Evolutionary conservation across 495 filamentous ascomycete genomes (phyloP).

Genomic region (Aspergillus haitiensis): DNA sequence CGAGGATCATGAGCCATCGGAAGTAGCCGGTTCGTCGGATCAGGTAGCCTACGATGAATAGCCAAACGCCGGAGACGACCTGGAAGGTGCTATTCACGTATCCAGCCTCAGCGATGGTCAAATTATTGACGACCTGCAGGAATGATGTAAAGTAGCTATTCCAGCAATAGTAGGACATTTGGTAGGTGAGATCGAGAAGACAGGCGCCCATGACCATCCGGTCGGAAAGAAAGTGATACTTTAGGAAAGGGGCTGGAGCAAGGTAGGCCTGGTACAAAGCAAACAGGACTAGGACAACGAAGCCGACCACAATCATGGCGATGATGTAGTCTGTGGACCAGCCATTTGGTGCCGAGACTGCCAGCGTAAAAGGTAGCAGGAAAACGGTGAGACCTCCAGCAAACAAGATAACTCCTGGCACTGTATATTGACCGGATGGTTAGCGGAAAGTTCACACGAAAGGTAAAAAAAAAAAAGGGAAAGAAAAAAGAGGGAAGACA

Average conservation of each 20-base stretch:
- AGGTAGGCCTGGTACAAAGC: slow-evolving; percentile 55
- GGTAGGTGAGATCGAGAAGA: slow-evolving; percentile 55
- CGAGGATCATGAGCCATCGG: slow-evolving; percentile 53
- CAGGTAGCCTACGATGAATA: slow-evolving; percentile 48
- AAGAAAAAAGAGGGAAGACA: too few relatives aligned
- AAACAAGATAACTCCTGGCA: slow-evolving; percentile 56
- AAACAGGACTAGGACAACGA: slow-evolving; percentile 54
- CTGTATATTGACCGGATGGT: slow-evolving; percentile 15
- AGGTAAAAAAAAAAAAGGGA: neutral
- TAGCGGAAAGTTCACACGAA: neutral
- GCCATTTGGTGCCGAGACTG: slow-evolving; percentile 38
- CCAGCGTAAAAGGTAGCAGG: slow-evolving; percentile 59
- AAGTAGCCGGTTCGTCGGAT: slow-evolving; percentile 58
- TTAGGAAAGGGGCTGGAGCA: slow-evolving; percentile 57
- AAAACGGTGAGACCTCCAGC: slow-evolving; percentile 57
- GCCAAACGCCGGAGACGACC: slow-evolving; percentile 46
- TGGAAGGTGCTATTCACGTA: slow-evolving; percentile 54
- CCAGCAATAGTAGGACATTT: slow-evolving; percentile 56
- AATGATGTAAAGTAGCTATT: slow-evolving; percentile 65
- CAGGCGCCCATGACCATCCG: slow-evolving; percentile 67
- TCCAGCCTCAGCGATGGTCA: slow-evolving; percentile 53
- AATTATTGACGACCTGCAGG: slow-evolving; percentile 68
- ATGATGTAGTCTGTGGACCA: slow-evolving; percentile 56
- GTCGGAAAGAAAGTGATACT: slow-evolving; percentile 58
- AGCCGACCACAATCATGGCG: slow-evolving; percentile 56